Percentiles rank a stretch among this genome's conserved stretches.
Conservation (phyloP, 371 early-diverging fungal species). For the Lichtheimia corymbifera region DNA sequence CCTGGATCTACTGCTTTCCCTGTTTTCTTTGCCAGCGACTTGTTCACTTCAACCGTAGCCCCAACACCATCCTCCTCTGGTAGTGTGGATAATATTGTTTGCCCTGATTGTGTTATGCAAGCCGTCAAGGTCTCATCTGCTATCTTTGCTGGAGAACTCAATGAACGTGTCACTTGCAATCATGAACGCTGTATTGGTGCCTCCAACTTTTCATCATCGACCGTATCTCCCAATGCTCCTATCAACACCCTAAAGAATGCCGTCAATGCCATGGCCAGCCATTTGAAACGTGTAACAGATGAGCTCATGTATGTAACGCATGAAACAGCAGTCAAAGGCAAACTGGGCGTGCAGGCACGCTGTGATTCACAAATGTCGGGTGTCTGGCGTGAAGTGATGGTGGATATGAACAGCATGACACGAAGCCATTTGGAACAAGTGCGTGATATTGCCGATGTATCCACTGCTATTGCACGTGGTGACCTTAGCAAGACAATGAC, state of each 20-base stretch:
- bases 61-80: conserved; percentile 2
- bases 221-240: conserved; percentile 24
- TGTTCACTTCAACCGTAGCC: conserved; percentile 6
- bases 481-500: conserved; percentile 48
- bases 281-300: conserved; percentile 50
- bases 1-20: conserved; percentile 12
- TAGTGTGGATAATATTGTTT: conserved; percentile 18
- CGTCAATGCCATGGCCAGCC: conserved; percentile 48
- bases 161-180: conserved; percentile 48
- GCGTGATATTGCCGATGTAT: conserved; percentile 31
- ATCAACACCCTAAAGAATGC: conserved; percentile 60
- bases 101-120: conserved; percentile 44
- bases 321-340: conserved; percentile 51
- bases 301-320: conserved; percentile 58
- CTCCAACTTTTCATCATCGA: background rate
- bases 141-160: conserved; percentile 50
- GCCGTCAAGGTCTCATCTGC: conserved; percentile 52
- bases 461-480: conserved; percentile 32
- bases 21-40: conserved; percentile 12
- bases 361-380: conserved; percentile 51
- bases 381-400: conserved; percentile 53
- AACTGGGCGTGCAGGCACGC: conserved; percentile 58
- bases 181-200: conserved; percentile 23
- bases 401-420: conserved; percentile 45
- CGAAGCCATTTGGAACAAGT: conserved; percentile 27